phyloP scores from a whole-genome alignment of 768 basidiomycete species.

The Kwoniella sp. region DNA sequence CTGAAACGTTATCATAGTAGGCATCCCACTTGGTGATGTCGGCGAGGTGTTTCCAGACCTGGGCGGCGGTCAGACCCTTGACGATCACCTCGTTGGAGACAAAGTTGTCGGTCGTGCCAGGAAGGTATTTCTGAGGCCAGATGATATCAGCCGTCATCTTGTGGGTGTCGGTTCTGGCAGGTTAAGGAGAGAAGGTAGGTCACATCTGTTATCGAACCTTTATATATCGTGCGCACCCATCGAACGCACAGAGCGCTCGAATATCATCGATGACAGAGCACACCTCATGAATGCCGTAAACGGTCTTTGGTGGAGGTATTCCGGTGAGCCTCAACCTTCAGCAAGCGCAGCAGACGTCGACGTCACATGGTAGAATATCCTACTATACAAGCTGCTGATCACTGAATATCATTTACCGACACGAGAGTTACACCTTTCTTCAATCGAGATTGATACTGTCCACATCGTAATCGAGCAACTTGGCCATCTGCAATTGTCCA shows the following conservation, averaged over 20 bases:
- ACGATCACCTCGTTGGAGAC: conserved; percentile 11
- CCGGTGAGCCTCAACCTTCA: background rate
- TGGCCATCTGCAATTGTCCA: conserved; percentile 7
- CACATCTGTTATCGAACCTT: too few species aligned
- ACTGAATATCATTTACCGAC: too few species aligned
- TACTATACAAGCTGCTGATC: too few species aligned
- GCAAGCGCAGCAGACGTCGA: background rate
- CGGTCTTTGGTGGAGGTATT: background rate
- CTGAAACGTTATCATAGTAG: conserved; percentile 1
- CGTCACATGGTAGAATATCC: too few species aligned
- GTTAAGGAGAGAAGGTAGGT: too few species aligned
- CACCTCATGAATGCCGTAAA: too few species aligned
- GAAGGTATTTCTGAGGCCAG: conserved; percentile 2
- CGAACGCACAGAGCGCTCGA: too few species aligned
- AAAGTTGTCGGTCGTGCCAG: background rate
- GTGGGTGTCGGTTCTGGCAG: background rate
- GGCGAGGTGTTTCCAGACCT: background rate
- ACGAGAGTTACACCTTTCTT: too few species aligned
- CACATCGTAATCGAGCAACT: conserved; percentile 22
- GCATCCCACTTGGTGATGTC: conserved; percentile 6
- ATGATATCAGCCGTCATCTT: conserved; percentile 6
- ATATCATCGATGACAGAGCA: too few species aligned
- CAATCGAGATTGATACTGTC: conserved; percentile 12
- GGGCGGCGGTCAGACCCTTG: background rate
- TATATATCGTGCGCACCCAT: too few species aligned